These are phyloP conservation scores for Cercospora janseana DNA, from an alignment of 2,329 filamentous ascomycete genomes.

Conservation along the genomic window DNA sequence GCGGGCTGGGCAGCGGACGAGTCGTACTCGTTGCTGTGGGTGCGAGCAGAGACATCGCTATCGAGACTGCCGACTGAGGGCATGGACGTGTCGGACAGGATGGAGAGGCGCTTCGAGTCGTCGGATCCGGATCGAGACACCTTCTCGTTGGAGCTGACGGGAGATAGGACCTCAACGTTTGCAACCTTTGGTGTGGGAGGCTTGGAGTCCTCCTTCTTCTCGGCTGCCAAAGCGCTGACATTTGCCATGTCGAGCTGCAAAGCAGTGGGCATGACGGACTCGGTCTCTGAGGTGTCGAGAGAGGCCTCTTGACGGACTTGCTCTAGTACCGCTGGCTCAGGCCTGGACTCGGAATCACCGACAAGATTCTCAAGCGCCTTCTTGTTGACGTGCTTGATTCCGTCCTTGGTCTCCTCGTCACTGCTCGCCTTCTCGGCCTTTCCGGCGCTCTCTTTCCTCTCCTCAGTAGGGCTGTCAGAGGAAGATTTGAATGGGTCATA, in stretches of 20 bases:
- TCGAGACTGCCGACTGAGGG: background rate
- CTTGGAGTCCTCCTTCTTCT: background rate
- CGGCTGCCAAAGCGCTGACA: slow-evolving; percentile 7
- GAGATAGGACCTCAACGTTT: slow-evolving; percentile 9
- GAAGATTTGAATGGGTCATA: slow-evolving; percentile 11
- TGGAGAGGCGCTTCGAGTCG: background rate
- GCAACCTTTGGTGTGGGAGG: slow-evolving; percentile 10
- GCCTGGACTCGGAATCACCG: slow-evolving; percentile 1
- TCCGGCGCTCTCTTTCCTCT: too few species aligned
- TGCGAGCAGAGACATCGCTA: background rate
- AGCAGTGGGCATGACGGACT: background rate
- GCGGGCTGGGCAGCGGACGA: background rate
- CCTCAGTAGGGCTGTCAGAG: background rate
- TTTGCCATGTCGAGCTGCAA: slow-evolving; percentile 13
- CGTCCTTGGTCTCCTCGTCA: background rate
- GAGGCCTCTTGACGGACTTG: background rate
- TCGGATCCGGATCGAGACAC: slow-evolving; percentile 1
- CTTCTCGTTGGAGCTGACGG: background rate
- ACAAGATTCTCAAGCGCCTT: slow-evolving; percentile 8
- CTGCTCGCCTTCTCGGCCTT: background rate
- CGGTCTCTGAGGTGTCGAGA: slow-evolving; percentile 1
- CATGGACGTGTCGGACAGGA: slow-evolving; percentile 4
- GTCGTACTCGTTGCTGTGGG: slow-evolving; percentile 9
- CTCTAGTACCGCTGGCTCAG: background rate
- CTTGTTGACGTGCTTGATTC: slow-evolving; percentile 6